These are phyloP conservation scores for Colletotrichum eremochloae DNA, from an alignment of 2,329 filamentous ascomycete genomes.

Conservation along the genomic window DNA sequence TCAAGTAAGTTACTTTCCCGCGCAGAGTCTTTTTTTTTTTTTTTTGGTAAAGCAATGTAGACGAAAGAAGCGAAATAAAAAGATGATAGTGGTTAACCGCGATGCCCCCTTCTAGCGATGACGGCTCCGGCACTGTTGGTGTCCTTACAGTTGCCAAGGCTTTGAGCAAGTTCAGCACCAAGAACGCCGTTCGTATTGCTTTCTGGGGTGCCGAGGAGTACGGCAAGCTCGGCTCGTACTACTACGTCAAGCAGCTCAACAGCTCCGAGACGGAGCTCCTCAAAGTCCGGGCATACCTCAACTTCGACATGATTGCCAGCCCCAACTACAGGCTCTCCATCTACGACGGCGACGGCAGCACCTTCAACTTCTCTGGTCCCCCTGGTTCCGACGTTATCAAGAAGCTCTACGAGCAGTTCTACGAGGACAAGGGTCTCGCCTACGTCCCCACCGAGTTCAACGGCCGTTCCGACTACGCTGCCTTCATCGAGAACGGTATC, in stretches of 20 bases:
- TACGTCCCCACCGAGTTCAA: constrained; percentile 74
- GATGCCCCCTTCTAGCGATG: constrained; percentile 56
- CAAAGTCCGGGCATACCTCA: constrained; percentile 67
- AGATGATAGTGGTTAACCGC: constrained; percentile 1
- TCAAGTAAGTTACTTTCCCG: constrained; percentile 59
- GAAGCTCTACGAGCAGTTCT: constrained; percentile 70
- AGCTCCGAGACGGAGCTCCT: constrained; percentile 58
- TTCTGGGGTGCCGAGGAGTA: constrained; percentile 68
- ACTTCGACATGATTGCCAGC: constrained; percentile 69
- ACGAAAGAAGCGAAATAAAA: too few species aligned
- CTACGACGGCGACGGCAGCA: constrained; percentile 72
- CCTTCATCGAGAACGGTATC: constrained; percentile 75
- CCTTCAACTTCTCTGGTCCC: constrained; percentile 67
- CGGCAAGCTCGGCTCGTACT: constrained; percentile 62
- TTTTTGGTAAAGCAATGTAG: too few species aligned
- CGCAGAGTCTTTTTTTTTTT: too few species aligned
- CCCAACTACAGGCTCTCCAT: constrained; percentile 66
- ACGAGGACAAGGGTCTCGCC: constrained; percentile 57
- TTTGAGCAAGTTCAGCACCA: constrained; percentile 58
- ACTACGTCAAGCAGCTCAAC: constrained; percentile 60
- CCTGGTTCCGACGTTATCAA: constrained; percentile 72
- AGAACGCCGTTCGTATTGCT: constrained; percentile 63
- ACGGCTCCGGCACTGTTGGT: constrained; percentile 67
- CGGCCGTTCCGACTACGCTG: constrained; percentile 76
- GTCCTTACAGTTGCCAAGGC: constrained; percentile 61